Evolutionary conservation across 83 land plant genomes (phyloP).

Genomic region (Diphasiastrum complanatum): DNA sequence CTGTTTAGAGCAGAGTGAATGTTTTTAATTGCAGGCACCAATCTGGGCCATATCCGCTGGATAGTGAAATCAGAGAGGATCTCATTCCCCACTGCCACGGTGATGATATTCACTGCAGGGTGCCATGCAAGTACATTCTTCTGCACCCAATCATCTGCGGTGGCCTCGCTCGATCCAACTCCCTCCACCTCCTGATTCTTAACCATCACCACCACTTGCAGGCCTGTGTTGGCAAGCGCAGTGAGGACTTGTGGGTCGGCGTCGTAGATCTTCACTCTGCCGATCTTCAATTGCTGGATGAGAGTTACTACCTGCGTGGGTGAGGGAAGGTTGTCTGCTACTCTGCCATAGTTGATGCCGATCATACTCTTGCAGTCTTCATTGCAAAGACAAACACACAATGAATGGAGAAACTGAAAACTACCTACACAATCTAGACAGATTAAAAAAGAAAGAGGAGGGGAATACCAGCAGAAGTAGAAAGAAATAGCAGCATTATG

Average conservation of each 20-base stretch:
- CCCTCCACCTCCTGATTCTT: slow-evolving; percentile 43
- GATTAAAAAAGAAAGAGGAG: too few species aligned
- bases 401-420: too few species aligned
- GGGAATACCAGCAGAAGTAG: too few species aligned
- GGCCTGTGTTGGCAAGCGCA: slow-evolving; percentile 43
- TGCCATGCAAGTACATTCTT: slow-evolving; percentile 47
- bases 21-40: slow-evolving; percentile 64
- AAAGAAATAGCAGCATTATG: too few species aligned
- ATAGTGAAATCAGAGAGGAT: slow-evolving; percentile 36
- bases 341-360: slow-evolving; percentile 70
- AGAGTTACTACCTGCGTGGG: slow-evolving; percentile 42
- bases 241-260: slow-evolving; percentile 55
- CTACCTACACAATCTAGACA: too few species aligned
- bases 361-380: slow-evolving; percentile 18
- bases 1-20: slow-evolving; percentile 30
- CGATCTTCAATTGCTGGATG: slow-evolving; percentile 38
- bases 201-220: slow-evolving; percentile 62
- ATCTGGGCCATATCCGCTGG: slow-evolving; percentile 41
- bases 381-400: too few species aligned
- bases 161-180: slow-evolving; percentile 35
- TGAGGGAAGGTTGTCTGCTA: slow-evolving; percentile 65
- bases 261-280: slow-evolving; percentile 63
- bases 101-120: slow-evolving; percentile 42
- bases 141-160: slow-evolving; percentile 53
- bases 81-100: slow-evolving; percentile 78